Percentiles rank a stretch among this genome's conserved stretches.
These are phyloP conservation scores for Paecilomyces niveus DNA, from an alignment of 2,329 filamentous ascomycete genomes.

Conservation along the genomic window DNA sequence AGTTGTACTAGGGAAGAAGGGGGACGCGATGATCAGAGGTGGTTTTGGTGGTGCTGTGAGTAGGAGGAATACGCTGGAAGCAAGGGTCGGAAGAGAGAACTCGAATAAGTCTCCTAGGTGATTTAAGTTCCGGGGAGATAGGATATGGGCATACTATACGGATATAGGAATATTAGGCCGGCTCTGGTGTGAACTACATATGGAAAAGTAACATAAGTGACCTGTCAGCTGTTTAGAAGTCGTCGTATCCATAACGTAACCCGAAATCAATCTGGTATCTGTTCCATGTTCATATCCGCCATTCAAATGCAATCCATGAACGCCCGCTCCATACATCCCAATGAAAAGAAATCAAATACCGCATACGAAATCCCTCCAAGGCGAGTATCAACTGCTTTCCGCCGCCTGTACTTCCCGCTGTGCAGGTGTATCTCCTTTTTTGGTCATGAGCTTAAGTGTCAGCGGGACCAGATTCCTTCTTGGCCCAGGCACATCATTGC, in stretches of 20 bases:
- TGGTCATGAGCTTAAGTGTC: slow-evolving; percentile 29
- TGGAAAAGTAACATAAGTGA: no score
- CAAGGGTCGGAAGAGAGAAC: slow-evolving; percentile 18
- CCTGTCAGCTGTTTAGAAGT: not conserved
- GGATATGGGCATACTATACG: not conserved
- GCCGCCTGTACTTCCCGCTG: not conserved
- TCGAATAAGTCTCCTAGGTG: not conserved
- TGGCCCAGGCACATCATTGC: slow-evolving; percentile 27
- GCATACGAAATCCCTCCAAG: not conserved
- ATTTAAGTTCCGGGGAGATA: not conserved
- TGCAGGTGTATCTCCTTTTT: slow-evolving; percentile 9
- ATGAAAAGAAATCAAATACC: not conserved
- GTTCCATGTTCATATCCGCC: not conserved
- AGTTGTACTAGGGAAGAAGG: slow-evolving; percentile 62
- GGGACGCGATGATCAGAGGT: slow-evolving; percentile 43
- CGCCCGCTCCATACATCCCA: not conserved
- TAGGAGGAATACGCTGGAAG: slow-evolving; percentile 53
- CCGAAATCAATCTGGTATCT: not conserved
- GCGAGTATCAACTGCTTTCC: not conserved
- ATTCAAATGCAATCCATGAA: not conserved
- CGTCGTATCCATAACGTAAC: not conserved
- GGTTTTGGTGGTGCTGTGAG: slow-evolving; percentile 36
- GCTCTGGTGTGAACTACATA: not conserved
- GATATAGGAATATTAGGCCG: not conserved
- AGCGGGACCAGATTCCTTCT: slow-evolving; percentile 32